These are phyloP conservation scores for Auriculariales sp. DNA, from an alignment of 768 basidiomycete species.

Conservation along the genomic window DNA sequence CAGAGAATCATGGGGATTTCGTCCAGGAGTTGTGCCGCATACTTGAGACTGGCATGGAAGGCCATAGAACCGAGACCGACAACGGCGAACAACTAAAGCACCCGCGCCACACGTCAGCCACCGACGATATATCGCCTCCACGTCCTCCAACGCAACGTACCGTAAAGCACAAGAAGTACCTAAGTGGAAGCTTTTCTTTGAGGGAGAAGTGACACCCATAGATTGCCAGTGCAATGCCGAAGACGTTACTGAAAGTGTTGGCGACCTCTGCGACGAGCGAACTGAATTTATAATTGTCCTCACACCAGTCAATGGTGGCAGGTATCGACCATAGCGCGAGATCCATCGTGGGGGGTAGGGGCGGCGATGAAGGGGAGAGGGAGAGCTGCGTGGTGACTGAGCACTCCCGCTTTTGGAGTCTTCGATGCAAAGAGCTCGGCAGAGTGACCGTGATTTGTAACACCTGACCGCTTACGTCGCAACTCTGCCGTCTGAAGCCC, in stretches of 20 bases:
- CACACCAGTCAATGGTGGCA: constrained; percentile 63
- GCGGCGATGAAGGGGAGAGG: too few species aligned
- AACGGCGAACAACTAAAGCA: constrained; percentile 42
- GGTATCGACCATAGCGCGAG: too few species aligned
- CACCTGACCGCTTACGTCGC: too few species aligned
- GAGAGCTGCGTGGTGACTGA: too few species aligned
- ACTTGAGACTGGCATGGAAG: constrained; percentile 66
- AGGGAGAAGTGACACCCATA: constrained; percentile 25
- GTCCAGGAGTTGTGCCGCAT: constrained; percentile 65
- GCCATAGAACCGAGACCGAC: constrained; percentile 67
- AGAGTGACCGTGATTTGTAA: too few species aligned
- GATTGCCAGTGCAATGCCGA: constrained; percentile 38
- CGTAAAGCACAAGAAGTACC: constrained; percentile 19
- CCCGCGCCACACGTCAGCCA: too few species aligned
- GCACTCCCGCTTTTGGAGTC: too few species aligned
- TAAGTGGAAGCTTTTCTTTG: constrained; percentile 20
- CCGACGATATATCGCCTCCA: background rate
- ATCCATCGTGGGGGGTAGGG: too few species aligned
- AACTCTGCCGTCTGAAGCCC: too few species aligned
- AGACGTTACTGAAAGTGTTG: constrained; percentile 60
- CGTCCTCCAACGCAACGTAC: constrained; percentile 10
- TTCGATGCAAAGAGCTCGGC: too few species aligned
- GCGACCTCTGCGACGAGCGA: constrained; percentile 65
- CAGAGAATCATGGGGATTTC: constrained; percentile 73
- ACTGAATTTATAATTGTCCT: constrained; percentile 37